Percentiles rank a stretch among this genome's conserved stretches.
These are phyloP conservation scores for Ailanthus altissimus DNA, from an alignment of 345 rosid species.

Conservation along the genomic window DNA sequence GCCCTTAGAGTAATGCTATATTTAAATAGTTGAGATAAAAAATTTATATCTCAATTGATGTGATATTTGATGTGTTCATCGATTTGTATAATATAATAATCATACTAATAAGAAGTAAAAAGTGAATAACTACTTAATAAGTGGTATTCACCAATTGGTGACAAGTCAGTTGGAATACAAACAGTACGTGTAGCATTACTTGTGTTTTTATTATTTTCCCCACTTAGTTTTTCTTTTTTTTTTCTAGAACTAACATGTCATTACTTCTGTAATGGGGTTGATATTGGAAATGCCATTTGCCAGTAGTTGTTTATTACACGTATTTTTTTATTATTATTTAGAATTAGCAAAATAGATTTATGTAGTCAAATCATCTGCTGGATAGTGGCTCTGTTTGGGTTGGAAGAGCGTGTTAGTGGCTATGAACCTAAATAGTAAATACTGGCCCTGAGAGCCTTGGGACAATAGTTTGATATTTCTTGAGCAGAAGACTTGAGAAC, in stretches of 20 bases:
- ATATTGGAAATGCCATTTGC: background rate
- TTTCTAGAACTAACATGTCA: background rate
- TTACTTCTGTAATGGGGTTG: background rate
- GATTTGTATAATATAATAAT: too few species aligned
- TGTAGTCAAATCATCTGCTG: background rate
- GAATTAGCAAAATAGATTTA: background rate
- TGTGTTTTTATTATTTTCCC: background rate
- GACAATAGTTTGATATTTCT: background rate
- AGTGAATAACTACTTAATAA: too few species aligned
- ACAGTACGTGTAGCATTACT: too few species aligned
- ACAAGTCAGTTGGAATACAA: too few species aligned
- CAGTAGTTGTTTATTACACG: too few species aligned
- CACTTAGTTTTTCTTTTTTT: background rate
- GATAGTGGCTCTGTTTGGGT: background rate
- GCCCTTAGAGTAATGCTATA: too few species aligned
- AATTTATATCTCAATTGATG: too few species aligned
- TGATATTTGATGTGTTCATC: too few species aligned
- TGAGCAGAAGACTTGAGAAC: background rate
- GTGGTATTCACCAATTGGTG: too few species aligned
- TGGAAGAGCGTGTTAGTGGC: background rate
- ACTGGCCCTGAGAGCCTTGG: background rate
- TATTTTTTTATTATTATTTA: background rate
- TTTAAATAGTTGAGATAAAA: too few species aligned
- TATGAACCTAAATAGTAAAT: background rate
- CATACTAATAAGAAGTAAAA: too few species aligned